Evolutionary conservation across 441 rosid genomes (phyloP).

Genomic region (Manihot esculenta): DNA sequence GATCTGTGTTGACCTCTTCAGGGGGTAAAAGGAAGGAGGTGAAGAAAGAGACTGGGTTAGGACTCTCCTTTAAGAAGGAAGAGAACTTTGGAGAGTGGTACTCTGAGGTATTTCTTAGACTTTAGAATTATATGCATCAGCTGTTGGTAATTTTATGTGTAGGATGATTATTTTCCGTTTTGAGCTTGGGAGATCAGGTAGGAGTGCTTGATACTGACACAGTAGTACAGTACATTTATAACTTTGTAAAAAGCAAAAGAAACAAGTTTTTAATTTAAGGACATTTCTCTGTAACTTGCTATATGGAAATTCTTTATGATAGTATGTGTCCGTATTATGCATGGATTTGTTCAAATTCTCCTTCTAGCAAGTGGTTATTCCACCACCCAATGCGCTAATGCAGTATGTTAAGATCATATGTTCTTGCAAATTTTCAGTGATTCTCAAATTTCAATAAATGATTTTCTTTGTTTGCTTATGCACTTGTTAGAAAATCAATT

Average conservation of each 20-base stretch:
- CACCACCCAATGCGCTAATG: background rate
- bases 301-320: background rate
- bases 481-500: background rate
- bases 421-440: background rate
- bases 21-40: slow-evolving; percentile 70
- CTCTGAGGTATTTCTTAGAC: slow-evolving; percentile 47
- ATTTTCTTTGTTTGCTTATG: background rate
- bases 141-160: background rate
- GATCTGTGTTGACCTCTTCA: slow-evolving; percentile 7
- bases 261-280: background rate
- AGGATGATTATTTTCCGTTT: background rate
- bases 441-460: background rate
- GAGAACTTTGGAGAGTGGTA: slow-evolving; percentile 84
- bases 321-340: background rate
- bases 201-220: background rate
- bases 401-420: background rate
- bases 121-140: background rate
- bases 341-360: background rate
- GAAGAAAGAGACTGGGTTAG: slow-evolving; percentile 73
- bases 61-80: slow-evolving; percentile 61
- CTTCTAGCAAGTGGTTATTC: background rate
- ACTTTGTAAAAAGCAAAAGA: background rate
- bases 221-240: background rate
- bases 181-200: background rate
- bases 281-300: background rate